A percentile compares a stretch with the other conserved stretches of the same genome.
Evolutionary conservation across 179 eudicot genomes (phyloP).

Genomic region (Sideroxylon spinosum): DNA sequence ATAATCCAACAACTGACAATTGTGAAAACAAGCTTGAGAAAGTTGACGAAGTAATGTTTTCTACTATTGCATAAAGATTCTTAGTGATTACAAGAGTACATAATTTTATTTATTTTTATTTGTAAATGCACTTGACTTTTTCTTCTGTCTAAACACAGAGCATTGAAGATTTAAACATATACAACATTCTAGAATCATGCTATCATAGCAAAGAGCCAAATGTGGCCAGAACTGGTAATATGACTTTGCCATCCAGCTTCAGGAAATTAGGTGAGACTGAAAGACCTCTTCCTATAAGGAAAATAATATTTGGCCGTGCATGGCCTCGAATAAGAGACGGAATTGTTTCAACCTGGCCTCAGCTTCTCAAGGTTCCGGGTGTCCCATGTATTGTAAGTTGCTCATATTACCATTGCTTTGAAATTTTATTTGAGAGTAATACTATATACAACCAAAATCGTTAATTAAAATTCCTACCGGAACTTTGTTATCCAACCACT

Average conservation of each 20-base stretch:
- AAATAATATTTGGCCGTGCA: conserved; percentile 92
- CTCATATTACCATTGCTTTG: neutral
- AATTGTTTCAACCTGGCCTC: conserved; percentile 86
- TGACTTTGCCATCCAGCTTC: conserved; percentile 67
- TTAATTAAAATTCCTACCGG: too few relatives aligned
- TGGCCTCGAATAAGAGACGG: conserved; percentile 89
- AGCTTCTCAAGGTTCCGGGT: conserved; percentile 41
- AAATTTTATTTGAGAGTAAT: neutral
- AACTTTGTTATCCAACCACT: too few relatives aligned
- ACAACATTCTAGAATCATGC: conserved; percentile 89
- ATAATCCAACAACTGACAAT: conserved; percentile 31
- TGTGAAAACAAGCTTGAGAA: conserved; percentile 45
- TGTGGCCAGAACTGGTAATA: conserved; percentile 20
- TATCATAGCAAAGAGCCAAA: conserved; percentile 41
- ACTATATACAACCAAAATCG: too few relatives aligned
- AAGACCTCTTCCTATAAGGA: conserved; percentile 77
- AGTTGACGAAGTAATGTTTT: conserved; percentile 54
- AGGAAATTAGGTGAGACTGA: conserved; percentile 75
- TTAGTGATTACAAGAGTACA: neutral
- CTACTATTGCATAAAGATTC: neutral
- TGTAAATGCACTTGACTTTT: neutral
- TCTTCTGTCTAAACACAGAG: conserved; percentile 30
- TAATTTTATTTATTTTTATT: neutral
- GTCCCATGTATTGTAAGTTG: conserved; percentile 82
- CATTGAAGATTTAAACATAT: conserved; percentile 57